Percentiles rank a stretch among this genome's conserved stretches.
These are phyloP conservation scores for Escallonia herrerae DNA, from an alignment of 129 eudicot species.

Conservation along the genomic window DNA sequence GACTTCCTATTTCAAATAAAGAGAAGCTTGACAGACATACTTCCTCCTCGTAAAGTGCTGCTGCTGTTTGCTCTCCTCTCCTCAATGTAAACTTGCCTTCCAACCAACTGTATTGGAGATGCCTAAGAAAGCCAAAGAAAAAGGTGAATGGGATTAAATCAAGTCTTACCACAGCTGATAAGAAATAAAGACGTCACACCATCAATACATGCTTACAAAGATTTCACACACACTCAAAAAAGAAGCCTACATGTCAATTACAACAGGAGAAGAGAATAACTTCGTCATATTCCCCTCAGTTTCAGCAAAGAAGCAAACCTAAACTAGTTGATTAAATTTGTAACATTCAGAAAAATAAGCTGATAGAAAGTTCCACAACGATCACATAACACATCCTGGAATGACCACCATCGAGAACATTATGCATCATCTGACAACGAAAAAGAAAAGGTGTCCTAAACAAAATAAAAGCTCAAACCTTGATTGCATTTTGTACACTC, in stretches of 20 bases:
- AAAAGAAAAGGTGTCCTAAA: too few species aligned
- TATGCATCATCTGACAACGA: not conserved
- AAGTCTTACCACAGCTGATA: not conserved
- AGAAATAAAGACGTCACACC: too few species aligned
- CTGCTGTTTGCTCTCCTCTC: conserved; percentile 66
- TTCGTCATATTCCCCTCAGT: not conserved
- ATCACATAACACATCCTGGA: not conserved
- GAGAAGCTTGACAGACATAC: conserved; percentile 31
- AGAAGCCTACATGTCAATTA: not conserved
- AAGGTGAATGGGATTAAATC: not conserved
- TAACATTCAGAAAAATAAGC: not conserved
- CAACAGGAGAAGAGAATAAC: not conserved
- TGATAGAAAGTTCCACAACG: not conserved
- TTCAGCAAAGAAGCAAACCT: not conserved
- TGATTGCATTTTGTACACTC: conserved; percentile 66
- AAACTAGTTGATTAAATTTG: not conserved
- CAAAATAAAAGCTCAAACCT: conserved; percentile 41
- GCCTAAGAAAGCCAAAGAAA: conserved; percentile 35
- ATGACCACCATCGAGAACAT: not conserved
- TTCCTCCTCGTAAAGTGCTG: conserved; percentile 66
- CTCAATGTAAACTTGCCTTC: conserved; percentile 74
- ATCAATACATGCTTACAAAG: not conserved
- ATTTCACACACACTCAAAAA: not conserved
- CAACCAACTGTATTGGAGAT: conserved; percentile 72
- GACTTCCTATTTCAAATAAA: not conserved